Evolutionary conservation across 768 basidiomycete genomes (phyloP).

Genomic region (Boletus tomentosulus): DNA sequence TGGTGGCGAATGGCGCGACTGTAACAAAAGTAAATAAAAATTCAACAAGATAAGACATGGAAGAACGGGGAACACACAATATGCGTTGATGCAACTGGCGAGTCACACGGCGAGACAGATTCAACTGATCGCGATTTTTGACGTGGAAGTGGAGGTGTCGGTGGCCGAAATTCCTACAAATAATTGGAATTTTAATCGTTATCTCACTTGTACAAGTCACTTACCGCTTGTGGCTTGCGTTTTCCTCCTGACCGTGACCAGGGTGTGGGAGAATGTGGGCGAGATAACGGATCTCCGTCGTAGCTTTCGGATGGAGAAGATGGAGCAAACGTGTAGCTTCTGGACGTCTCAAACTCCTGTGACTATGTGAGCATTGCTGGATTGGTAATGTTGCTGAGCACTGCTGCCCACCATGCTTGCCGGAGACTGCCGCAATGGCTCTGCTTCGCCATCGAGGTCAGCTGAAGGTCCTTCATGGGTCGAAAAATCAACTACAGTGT

Average conservation of each 20-base stretch:
- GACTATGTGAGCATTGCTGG: constrained; percentile 26
- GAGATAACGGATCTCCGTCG: constrained; percentile 32
- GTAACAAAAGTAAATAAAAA: not conserved
- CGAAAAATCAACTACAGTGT: constrained; percentile 30
- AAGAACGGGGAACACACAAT: constrained; percentile 18
- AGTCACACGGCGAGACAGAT: constrained; percentile 30
- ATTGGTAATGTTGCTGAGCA: constrained; percentile 24
- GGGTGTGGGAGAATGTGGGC: constrained; percentile 34
- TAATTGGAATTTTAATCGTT: not conserved
- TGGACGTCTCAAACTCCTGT: constrained; percentile 31
- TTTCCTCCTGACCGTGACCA: constrained; percentile 26
- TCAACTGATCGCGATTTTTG: constrained; percentile 33
- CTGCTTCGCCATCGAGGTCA: constrained; percentile 24
- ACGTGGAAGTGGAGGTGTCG: constrained; percentile 50
- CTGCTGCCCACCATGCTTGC: constrained; percentile 31
- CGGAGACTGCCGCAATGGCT: constrained; percentile 31
- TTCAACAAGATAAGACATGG: constrained; percentile 2
- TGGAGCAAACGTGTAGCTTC: constrained; percentile 29
- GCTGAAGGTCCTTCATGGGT: constrained; percentile 21
- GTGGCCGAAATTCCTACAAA: constrained; percentile 50
- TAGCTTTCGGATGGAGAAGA: constrained; percentile 34
- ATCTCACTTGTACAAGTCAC: constrained; percentile 5
- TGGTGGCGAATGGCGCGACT: constrained; percentile 27
- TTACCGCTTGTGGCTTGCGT: constrained; percentile 27
- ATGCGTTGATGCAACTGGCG: constrained; percentile 24